A percentile compares a stretch with the other conserved stretches of the same genome.
Evolutionary conservation across 2,329 filamentous ascomycete species (phyloP).

Genomic region (Phialophora expanda): DNA sequence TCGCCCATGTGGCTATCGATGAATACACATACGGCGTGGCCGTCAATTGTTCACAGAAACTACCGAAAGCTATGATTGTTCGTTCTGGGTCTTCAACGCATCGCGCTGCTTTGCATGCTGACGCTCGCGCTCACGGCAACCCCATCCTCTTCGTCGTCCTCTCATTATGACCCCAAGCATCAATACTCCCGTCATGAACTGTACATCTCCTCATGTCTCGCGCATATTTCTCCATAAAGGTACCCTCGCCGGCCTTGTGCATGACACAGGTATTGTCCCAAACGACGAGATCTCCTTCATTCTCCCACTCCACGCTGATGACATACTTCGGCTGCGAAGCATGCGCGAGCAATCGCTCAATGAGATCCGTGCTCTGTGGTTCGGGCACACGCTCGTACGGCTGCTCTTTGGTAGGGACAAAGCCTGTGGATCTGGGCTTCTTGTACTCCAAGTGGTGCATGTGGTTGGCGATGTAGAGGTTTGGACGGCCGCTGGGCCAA

Average conservation of each 20-base stretch:
- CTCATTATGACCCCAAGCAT: constrained; percentile 54
- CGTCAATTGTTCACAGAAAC: not conserved
- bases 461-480: constrained; percentile 61
- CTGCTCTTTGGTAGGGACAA: constrained; percentile 24
- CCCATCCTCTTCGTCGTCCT: constrained; percentile 41
- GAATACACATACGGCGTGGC: not conserved
- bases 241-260: constrained; percentile 58
- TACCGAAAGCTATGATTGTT: not conserved
- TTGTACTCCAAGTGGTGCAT: constrained; percentile 56
- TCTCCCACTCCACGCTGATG: constrained; percentile 55
- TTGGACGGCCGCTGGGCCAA: constrained; percentile 54
- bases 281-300: constrained; percentile 58
- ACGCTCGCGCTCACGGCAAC: constrained; percentile 37
- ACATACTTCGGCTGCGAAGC: constrained; percentile 56
- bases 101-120: not conserved
- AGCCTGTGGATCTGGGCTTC: constrained; percentile 18
- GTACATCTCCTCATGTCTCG: constrained; percentile 63
- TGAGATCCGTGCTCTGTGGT: constrained; percentile 44
- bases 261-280: constrained; percentile 66
- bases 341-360: constrained; percentile 50
- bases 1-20: not conserved
- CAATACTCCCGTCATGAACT: constrained; percentile 56
- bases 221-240: constrained; percentile 55
- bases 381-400: constrained; percentile 38
- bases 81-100: not conserved